A percentile compares a stretch with the other conserved stretches of the same genome.
These are phyloP conservation scores for Pleochaeta shiraiana DNA, from an alignment of 2,329 filamentous ascomycete genomes.

Conservation along the genomic window DNA sequence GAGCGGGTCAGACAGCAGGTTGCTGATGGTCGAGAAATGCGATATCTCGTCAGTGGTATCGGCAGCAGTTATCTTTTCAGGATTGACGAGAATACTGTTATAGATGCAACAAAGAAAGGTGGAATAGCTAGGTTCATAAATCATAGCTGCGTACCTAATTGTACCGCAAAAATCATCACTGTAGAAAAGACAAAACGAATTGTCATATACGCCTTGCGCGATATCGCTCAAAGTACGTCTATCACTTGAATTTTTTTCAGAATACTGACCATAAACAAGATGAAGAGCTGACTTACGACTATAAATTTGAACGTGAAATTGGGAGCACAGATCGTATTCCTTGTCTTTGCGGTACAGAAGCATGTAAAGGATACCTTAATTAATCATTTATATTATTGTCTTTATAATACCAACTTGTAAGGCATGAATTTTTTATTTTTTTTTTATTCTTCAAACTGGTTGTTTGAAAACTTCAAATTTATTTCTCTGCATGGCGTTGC, in stretches of 20 bases:
- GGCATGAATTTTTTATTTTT: neutral
- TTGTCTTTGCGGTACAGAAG: slow-evolving; percentile 86
- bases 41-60: slow-evolving; percentile 89
- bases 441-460: neutral
- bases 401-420: neutral
- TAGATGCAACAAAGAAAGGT: slow-evolving; percentile 96
- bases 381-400: slow-evolving; percentile 24
- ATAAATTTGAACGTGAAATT: slow-evolving; percentile 98
- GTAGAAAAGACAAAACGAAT: slow-evolving; percentile 96
- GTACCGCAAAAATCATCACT: slow-evolving; percentile 98
- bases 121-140: slow-evolving; percentile 98
- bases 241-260: neutral
- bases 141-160: slow-evolving; percentile 94
- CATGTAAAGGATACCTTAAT: slow-evolving; percentile 98
- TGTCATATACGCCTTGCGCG: slow-evolving; percentile 92
- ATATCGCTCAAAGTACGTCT: slow-evolving; percentile 78
- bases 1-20: slow-evolving; percentile 95
- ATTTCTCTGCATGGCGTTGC: neutral
- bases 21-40: slow-evolving; percentile 81
- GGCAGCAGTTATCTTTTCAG: slow-evolving; percentile 95
- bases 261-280: slow-evolving; percentile 31
- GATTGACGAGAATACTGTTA: slow-evolving; percentile 93
- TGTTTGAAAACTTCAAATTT: neutral
- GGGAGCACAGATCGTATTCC: slow-evolving; percentile 89
- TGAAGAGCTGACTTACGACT: slow-evolving; percentile 98